Conservation (phyloP, 768 basidiomycete genomes). For the Podaxis mareebaensis region DNA sequence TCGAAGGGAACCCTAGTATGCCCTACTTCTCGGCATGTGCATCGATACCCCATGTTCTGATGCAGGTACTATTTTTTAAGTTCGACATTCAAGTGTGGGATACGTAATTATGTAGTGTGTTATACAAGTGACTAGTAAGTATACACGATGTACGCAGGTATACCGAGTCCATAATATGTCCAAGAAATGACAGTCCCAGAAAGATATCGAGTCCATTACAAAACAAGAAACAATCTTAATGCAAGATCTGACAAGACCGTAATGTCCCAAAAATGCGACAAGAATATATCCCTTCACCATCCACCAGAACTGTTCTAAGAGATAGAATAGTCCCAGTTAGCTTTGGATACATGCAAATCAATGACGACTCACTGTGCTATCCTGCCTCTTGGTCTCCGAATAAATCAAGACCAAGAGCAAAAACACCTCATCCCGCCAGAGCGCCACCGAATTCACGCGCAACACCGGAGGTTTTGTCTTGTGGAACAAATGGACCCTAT, state of each 20-base stretch:
- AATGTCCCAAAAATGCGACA: background rate
- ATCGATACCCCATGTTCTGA: background rate
- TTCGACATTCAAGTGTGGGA: background rate
- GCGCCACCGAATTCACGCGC: slow-evolving; percentile 38
- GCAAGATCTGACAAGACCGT: background rate
- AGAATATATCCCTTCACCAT: background rate
- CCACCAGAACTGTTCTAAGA: slow-evolving; percentile 13
- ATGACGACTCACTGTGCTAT: slow-evolving; percentile 32
- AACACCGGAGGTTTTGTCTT: slow-evolving; percentile 41
- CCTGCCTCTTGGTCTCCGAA: slow-evolving; percentile 39
- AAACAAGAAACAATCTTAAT: background rate
- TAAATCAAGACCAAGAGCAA: slow-evolving; percentile 40
- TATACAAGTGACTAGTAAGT: background rate
- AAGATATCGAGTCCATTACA: background rate
- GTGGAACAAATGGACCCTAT: slow-evolving; percentile 49
- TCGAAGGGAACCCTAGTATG: background rate
- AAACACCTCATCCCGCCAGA: slow-evolving; percentile 43
- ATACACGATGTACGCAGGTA: background rate
- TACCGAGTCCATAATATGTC: background rate
- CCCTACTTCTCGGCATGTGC: background rate
- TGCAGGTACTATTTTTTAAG: background rate
- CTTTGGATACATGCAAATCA: slow-evolving; percentile 11
- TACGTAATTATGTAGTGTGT: background rate
- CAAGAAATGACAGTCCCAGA: background rate
- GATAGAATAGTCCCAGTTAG: too few species aligned